These are phyloP conservation scores for Hymenoscyphus scutula DNA, from an alignment of 2,329 filamentous ascomycete genomes.

Conservation along the genomic window DNA sequence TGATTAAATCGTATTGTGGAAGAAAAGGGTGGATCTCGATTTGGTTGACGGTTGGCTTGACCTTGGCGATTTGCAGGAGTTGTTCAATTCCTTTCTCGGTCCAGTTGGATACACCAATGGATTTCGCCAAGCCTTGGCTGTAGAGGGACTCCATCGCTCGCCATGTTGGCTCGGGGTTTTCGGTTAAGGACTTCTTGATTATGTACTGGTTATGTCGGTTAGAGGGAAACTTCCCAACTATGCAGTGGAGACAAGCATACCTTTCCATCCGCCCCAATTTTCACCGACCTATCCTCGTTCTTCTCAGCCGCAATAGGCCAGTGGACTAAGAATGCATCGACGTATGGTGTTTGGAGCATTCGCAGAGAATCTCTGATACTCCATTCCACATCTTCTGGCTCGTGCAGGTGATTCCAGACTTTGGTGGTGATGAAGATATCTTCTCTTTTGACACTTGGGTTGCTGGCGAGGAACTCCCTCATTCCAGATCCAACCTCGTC, in stretches of 20 bases:
- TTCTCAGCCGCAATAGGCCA: conserved; percentile 81
- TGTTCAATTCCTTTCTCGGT: conserved; percentile 52
- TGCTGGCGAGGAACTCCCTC: conserved; percentile 61
- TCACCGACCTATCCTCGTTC: conserved; percentile 62
- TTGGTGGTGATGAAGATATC: conserved; percentile 85
- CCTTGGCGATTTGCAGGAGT: conserved; percentile 47
- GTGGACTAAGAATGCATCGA: conserved; percentile 80
- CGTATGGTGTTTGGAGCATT: conserved; percentile 72
- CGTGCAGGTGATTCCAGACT: conserved; percentile 77
- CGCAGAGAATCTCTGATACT: conserved; percentile 71
- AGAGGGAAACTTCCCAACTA: neutral
- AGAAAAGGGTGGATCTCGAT: conserved; percentile 74
- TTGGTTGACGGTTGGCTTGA: conserved; percentile 52
- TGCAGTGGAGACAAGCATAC: conserved; percentile 31
- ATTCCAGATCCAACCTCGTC: conserved; percentile 78
- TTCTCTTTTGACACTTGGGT: conserved; percentile 65
- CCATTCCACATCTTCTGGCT: conserved; percentile 60
- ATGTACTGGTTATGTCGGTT: conserved; percentile 44
- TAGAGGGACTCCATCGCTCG: conserved; percentile 70
- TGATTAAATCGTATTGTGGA: conserved; percentile 66
- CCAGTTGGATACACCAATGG: conserved; percentile 62
- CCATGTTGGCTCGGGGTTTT: conserved; percentile 68
- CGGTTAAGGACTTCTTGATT: conserved; percentile 62
- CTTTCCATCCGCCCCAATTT: conserved; percentile 52
- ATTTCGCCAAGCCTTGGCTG: conserved; percentile 54